phyloP scores from a whole-genome alignment of 2,329 filamentous ascomycete genomes.

The Xylaria sp. region DNA sequence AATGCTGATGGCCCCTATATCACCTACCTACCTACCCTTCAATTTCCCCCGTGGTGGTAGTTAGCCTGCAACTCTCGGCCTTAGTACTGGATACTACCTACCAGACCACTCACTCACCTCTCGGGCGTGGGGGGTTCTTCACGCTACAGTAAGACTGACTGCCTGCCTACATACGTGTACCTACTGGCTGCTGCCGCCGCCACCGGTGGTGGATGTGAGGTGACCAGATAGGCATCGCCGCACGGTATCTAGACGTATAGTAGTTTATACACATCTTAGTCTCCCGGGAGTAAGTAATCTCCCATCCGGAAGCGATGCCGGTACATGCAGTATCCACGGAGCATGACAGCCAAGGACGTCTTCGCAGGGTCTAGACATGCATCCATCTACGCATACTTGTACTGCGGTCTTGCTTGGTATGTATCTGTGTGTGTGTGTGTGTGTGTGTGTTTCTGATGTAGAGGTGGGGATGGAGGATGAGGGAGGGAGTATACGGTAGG shows the following conservation, averaged over 20 bases:
- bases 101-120: not conserved
- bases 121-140: constrained; percentile 2
- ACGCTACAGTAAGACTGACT: not conserved
- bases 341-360: not conserved
- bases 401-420: too few species aligned
- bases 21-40: not conserved
- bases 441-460: not conserved
- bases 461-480: not conserved
- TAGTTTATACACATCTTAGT: not conserved
- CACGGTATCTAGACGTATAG: too few species aligned
- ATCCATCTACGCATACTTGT: too few species aligned
- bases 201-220: not conserved
- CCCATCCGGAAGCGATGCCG: constrained; percentile 10
- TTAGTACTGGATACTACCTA: not conserved
- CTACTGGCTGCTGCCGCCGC: not conserved
- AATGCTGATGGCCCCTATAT: constrained; percentile 2
- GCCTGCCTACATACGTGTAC: not conserved
- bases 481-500: not conserved
- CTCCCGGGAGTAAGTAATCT: not conserved
- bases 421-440: not conserved
- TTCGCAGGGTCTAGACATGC: constrained; percentile 5
- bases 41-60: constrained; percentile 9
- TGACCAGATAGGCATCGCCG: not conserved
- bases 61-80: constrained; percentile 14
- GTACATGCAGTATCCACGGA: constrained; percentile 7